Evolutionary conservation across 2,329 filamentous ascomycete species (phyloP).

Genomic region (Talaromyces atroroseus): DNA sequence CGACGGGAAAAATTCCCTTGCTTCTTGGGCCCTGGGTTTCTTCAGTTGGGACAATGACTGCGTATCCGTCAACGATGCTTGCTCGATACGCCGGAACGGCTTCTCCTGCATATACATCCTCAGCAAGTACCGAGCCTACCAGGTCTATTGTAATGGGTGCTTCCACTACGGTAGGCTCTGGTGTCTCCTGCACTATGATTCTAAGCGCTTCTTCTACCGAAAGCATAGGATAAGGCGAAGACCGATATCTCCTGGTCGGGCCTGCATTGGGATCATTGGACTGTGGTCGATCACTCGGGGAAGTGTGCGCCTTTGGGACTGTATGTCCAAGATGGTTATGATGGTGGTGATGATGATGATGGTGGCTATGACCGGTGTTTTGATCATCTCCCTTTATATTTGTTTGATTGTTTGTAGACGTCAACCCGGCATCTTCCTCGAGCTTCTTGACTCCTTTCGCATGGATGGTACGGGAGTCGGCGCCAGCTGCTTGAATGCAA

Average conservation of each 20-base stretch:
- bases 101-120: slow-evolving; percentile 73
- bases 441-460: slow-evolving; percentile 75
- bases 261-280: slow-evolving; percentile 58
- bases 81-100: slow-evolving; percentile 89
- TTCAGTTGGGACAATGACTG: slow-evolving; percentile 56
- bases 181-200: slow-evolving; percentile 68
- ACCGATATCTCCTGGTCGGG: slow-evolving; percentile 65
- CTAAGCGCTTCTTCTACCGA: slow-evolving; percentile 73
- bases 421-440: slow-evolving; percentile 72
- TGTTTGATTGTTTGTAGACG: slow-evolving; percentile 15
- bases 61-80: slow-evolving; percentile 96
- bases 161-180: slow-evolving; percentile 53
- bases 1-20: slow-evolving; percentile 79
- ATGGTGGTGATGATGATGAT: slow-evolving; percentile 42
- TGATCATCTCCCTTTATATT: slow-evolving; percentile 14
- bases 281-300: slow-evolving; percentile 51
- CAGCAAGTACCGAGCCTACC: slow-evolving; percentile 72
- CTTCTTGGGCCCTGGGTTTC: slow-evolving; percentile 54
- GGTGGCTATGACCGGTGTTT: slow-evolving; percentile 16
- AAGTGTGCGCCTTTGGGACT: slow-evolving; percentile 67
- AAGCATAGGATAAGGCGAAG: slow-evolving; percentile 89
- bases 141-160: slow-evolving; percentile 60
- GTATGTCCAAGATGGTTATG: slow-evolving; percentile 55
- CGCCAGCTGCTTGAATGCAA: slow-evolving; percentile 81
- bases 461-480: slow-evolving; percentile 74